Base-by-base conservation (phyloP, 257 asterid genomes). In the Jacaranda copaia region DNA sequence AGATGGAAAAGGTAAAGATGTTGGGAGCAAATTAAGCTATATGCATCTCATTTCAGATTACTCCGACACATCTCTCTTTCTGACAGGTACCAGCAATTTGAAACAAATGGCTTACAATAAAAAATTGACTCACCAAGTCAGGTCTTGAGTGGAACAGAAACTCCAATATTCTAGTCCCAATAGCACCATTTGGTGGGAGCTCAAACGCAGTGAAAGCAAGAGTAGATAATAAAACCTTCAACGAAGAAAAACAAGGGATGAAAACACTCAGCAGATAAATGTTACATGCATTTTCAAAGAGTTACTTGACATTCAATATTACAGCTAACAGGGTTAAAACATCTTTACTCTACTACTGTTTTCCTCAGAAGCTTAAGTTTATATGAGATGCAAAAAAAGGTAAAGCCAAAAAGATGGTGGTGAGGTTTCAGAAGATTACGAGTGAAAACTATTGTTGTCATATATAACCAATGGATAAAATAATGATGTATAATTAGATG, bases 191-290 rank as follows among this genome's bases (percentile, higher is more conserved):
- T 57, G 99, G 97, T 68, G 99, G 99, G 81, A 96, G 96, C 89
- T 96, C 99, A 84, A 96, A 96, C 51, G 98, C 96, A 51, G 98
- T 84, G 88, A 96, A 96, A 79, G 99, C 99, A 46, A 96, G 92
- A 66, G 99, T 96, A 70, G 90, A 91, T 75, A 96, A 73, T 74
- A 96, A 74, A 86, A 96, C 99, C 99, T 96, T 84, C 78, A 90
- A 76, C 48, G 67, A 59, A 86, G 75, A 59, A 65, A 69, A 67
- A 70, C 8, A 48, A 46, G 67, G 73, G 42, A 65, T 46, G 74
- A 79, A 73, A 69, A 76, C n/a, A 71, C 19, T 79, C 67, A 82
- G 85, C 72, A 66, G 76, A 71, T 36, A 70, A 80, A 36, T 16
- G 55, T 48, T 20, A 16, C 73, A 72, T 35, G 68, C 61, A 71